Conservation (phyloP, 768 basidiomycete species). For the Leucosporidium creatinivorum region DNA sequence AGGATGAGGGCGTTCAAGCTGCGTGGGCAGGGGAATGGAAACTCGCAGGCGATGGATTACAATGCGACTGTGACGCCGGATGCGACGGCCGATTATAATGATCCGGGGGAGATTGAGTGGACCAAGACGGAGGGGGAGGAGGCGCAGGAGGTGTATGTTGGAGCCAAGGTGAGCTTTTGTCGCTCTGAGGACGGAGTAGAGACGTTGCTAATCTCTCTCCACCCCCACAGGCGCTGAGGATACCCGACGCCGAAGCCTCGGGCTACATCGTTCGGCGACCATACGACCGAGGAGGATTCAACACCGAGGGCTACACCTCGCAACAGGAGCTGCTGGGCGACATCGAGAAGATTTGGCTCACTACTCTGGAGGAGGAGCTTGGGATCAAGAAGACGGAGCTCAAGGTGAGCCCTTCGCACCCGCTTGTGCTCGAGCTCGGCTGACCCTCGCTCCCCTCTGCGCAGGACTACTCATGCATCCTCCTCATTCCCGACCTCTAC, state of each 20-base stretch:
- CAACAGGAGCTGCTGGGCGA: slow-evolving; percentile 65
- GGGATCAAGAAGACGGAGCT: slow-evolving; percentile 52
- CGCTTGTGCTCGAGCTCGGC: neutral
- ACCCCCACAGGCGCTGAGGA: slow-evolving; percentile 10
- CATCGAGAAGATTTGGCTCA: slow-evolving; percentile 60
- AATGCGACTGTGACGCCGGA: slow-evolving; percentile 80
- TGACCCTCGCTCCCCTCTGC: neutral
- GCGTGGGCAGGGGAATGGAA: slow-evolving; percentile 49
- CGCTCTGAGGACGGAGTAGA: neutral
- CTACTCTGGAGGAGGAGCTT: slow-evolving; percentile 57
- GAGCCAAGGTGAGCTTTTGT: slow-evolving; percentile 54
- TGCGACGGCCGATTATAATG: slow-evolving; percentile 72
- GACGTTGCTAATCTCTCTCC: neutral
- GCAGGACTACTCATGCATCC: slow-evolving; percentile 75
- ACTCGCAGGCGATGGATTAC: slow-evolving; percentile 45
- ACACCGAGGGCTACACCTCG: slow-evolving; percentile 61
- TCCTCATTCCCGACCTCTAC: slow-evolving; percentile 88
- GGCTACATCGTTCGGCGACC: slow-evolving; percentile 74
- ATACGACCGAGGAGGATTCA: slow-evolving; percentile 71
- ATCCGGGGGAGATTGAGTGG: slow-evolving; percentile 71
- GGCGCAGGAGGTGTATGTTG: slow-evolving; percentile 54
- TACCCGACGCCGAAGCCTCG: slow-evolving; percentile 14
- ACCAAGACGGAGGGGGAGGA: slow-evolving; percentile 47
- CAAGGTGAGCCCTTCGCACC: slow-evolving; percentile 49
- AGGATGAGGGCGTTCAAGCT: slow-evolving; percentile 52